Base-by-base conservation (phyloP, 106 monocot genomes). In the Platanthera guangdongensis region DNA sequence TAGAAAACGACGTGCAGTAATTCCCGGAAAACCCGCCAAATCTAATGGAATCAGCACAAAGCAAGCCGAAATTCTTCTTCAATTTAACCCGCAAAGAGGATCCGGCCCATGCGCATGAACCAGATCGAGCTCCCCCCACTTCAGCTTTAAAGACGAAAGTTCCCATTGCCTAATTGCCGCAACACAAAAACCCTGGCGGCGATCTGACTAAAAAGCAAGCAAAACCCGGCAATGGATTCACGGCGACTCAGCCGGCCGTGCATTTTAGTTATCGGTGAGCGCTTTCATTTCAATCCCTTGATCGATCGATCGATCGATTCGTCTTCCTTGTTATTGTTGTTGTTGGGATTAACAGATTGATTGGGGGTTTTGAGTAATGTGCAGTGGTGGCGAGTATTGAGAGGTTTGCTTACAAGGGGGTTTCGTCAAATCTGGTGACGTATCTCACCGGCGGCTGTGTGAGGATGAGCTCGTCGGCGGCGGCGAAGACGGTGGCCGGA, bases 371-470 rank as follows among this genome's bases (percentile, higher is more conserved):
- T 21, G 8, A 21, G 16, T 71, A 48, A 30, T 75, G 47, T 16
- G 25, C 85, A 97, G 97, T 89, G 82, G 89, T 97, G 72, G 97
- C 97, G 9, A 82, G 97, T 63, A 88, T 89, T 74, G 97, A 97
- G 85, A 86, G 97, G 75, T 93, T 97, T 72, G 97, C 91, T 5
- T 94, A 89, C 85, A 97, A 97, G 72, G 97, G 97, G 47, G 93
- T 97, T 79, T 89, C 91, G 48, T 93, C 97, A 3, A 97, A 97
- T 82, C 47, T 97, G 74, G 91, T 97, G 80, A 97, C 91, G 4
- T 97, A 89, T 71, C 87, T 97, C 11, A 91, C 91, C 13, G 94
- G 87, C 16, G 89, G 81, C 16, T 9, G 51, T 22, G 81, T 89
- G 64, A 75, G 88, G 53, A 77, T 97, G 89, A 89, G 94, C 89